Evolutionary conservation across 768 basidiomycete species (phyloP), one percentile per base, ranked within the genome.

Genomic region (Tulasnella sp.): DNA sequence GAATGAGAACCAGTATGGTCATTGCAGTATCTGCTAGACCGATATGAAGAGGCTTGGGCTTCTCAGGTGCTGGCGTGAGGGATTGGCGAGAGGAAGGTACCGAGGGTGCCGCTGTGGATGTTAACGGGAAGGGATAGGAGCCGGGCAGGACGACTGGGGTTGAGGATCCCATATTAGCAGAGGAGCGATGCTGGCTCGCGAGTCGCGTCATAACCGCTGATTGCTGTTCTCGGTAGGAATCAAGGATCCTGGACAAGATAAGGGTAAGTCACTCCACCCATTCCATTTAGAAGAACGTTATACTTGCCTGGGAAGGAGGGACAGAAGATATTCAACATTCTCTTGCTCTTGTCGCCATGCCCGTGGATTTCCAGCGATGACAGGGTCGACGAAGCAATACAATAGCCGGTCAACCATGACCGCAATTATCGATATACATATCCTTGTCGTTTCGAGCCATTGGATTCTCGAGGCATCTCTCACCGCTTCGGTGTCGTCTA

Each of bases 381-480:
- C 85, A 3, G 93, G 92, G 44, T 91, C 89, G 39, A 93, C 91
- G 71, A 97, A 85, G 83, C 90, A 91, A 82, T 93, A 90, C 84
- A 96, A 94, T 34, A 98, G 87, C 84, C 93, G 94, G 86, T 98
- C 95, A 80, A 98, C 85, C 91, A 96, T 95, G 82, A 94, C 90
- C 12, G 93, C 94, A 38, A 96, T 86, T 62, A 97, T 93, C 0
- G 95, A 95, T 58, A 96, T 91, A 80, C 94, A 95, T 39, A 99
- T 88, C n/a, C 97, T 89, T 79, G 92, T 92, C 81, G 91, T 92
- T 85, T 99, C 97, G 81, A 99, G 83, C 97, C 97, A 98, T 76
- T 87, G 89, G 36, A 97, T 89, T 12, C 94, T 89, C n/a, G 93
- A 92, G 12, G 89, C 87, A 84, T 98, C 95, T 71, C 90, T 88